Base-by-base conservation (phyloP, 2,329 filamentous ascomycete species). In the Aphanoascus verrucosus region DNA sequence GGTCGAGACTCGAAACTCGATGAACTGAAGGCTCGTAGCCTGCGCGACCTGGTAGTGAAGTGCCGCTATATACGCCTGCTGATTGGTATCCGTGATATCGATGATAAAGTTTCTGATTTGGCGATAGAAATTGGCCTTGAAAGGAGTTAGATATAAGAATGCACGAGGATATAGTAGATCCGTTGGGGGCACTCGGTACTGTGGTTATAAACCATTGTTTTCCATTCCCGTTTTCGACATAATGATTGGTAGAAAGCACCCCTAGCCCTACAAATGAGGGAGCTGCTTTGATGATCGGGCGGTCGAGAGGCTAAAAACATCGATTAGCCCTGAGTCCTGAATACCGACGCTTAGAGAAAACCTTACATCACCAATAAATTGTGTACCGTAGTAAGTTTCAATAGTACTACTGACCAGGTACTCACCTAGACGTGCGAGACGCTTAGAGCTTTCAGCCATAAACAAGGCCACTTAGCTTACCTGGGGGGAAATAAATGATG, bases 171-270 rank as follows among this genome's bases (percentile, higher is more conserved):
- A n/a, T n/a, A n/a, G n/a, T n/a, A n/a, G n/a, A n/a, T n/a, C n/a
- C n/a, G n/a, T n/a, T n/a, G n/a, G n/a, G n/a, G n/a, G n/a, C n/a
- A n/a, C n/a, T n/a, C n/a, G n/a, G 35, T 15, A 54, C 52, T 82
- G 81, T 74, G 70, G 85, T 86, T 63, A 80, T 79, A 68, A 81
- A 84, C 79, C 81, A 84, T 71, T 86, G 84, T 56, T 64, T 68
- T 44, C 83, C 82, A 1, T 68, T 70, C 42, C 75, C 64, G 20
- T 51, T 31, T 35, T 54, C 54, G 28, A 64, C 59, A 68, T 94
- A 94, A 0, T 87, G 86, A 63, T 94, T 81, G 1, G 85, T 77
- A 64, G 93, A 87, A 59, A 95, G 84, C 54, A 94, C 77, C 48
- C 83, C 88, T 71, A 94, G 88, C 49, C 88, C 89, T 5, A 74